phyloP scores from a whole-genome alignment of 352 stramenopile species.

The Globisporangium spinosum region DNA sequence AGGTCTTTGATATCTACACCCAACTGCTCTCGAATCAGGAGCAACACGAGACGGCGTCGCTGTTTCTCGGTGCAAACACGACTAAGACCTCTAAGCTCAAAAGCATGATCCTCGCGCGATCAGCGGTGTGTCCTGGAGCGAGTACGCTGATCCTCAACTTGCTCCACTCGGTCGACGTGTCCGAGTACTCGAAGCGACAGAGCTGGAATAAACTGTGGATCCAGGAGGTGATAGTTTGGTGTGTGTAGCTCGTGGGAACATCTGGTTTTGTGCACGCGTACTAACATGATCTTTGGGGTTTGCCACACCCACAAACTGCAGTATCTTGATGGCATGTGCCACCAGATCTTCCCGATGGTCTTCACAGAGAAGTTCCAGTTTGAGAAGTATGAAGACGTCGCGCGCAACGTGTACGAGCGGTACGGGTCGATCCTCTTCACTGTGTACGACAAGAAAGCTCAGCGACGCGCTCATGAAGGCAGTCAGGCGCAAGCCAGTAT shows the following conservation, averaged over 20 bases:
- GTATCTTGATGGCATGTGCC: conserved; percentile 70
- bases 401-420: conserved; percentile 49
- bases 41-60: conserved; percentile 44
- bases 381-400: conserved; percentile 49
- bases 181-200: conserved; percentile 35
- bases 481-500: neutral
- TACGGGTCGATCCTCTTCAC: conserved; percentile 44
- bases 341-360: conserved; percentile 62
- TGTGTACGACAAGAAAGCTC: conserved; percentile 15
- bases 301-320: conserved; percentile 14
- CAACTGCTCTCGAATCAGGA: conserved; percentile 45
- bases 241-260: neutral
- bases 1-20: conserved; percentile 51
- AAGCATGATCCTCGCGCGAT: conserved; percentile 53
- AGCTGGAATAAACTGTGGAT: conserved; percentile 46
- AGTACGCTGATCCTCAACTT: conserved; percentile 68
- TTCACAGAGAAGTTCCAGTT: conserved; percentile 56
- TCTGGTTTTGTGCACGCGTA: neutral
- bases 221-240: conserved; percentile 38
- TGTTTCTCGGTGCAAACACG: conserved; percentile 42
- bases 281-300: neutral
- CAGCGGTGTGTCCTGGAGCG: conserved; percentile 48
- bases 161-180: conserved; percentile 43
- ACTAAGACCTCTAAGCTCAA: conserved; percentile 42
- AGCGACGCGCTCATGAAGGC: neutral